Base-by-base conservation (phyloP, 192 early-diverging fungal genomes). In the Globomyces pollinis-pini region DNA sequence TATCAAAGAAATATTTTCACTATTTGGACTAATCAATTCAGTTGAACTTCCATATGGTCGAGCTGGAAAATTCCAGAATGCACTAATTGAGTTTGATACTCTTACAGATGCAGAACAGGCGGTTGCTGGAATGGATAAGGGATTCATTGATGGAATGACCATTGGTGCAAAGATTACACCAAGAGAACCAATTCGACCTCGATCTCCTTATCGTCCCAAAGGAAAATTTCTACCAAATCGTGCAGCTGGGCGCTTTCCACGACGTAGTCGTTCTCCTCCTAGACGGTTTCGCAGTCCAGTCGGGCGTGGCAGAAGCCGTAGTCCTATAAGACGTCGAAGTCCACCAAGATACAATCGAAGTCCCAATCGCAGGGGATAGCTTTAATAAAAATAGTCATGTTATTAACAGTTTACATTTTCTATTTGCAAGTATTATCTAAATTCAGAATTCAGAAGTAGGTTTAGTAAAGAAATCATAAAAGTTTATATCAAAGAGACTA, bases 121-220 rank as follows among this genome's bases (percentile, higher is more conserved):
- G 20, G 21, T 62, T 7, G 34, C 52, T 11, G 61, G 30, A 23
- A 62, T 71, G 54, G 34, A 64, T 44, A 58, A 43, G 1, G 62
- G 66, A 9, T 59, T 52, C 43, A 61, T 72, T 38, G 70, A 72
- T 52, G 70, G 65, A 28, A 21, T 41, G 16, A 2, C 2, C 20
- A 41, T 72, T 0, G 33, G 41, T 15, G 7, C 29, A 26, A 1
- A 41, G 23, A 28, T 55, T 5, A 12, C 33, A 41, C 29, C 53
- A 6, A 16, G 53, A 55, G 29, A 24, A 8, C 38, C 38, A 20
- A 20, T 39, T n/a, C 38, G 38, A 55, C 32, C 23, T 38, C 23
- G 53, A 41, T 23, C 53, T 23, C 29, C 5, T 41, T 33, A 31
- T 23, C 29, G 53, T 16, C 53, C 7, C 21, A 41, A 21, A 16